phyloP scores from a whole-genome alignment of 192 early-diverging fungal species.

The Coemansia sp. region DNA sequence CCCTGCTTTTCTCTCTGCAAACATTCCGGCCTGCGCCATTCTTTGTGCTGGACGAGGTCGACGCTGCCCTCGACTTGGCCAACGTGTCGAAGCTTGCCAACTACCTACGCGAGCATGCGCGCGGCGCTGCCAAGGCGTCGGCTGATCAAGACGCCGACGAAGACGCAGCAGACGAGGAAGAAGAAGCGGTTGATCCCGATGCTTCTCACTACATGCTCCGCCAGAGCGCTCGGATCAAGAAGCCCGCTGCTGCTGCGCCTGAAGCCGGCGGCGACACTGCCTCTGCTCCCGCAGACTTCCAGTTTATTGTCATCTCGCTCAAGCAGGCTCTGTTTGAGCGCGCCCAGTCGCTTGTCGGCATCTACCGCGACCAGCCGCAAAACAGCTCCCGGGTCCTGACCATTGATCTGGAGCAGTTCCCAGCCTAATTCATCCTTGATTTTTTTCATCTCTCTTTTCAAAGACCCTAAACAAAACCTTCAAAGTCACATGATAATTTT shows the following conservation, averaged over 20 bases:
- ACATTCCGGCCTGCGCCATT: conserved; percentile 95
- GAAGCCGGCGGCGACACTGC: conserved; percentile 2
- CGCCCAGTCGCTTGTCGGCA: conserved; percentile 91
- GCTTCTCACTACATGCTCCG: conserved; percentile 42
- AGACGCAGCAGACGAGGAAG: conserved; percentile 5
- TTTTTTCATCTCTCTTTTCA: background rate
- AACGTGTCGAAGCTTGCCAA: conserved; percentile 92
- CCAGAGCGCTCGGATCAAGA: conserved; percentile 31
- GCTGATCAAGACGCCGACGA: conserved; percentile 17
- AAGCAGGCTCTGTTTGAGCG: conserved; percentile 94
- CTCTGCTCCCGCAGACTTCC: conserved; percentile 58
- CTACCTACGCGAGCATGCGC: conserved; percentile 78
- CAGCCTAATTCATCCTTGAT: conserved; percentile 8
- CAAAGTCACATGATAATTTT: background rate
- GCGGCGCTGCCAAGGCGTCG: conserved; percentile 9
- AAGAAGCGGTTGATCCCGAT: conserved; percentile 4
- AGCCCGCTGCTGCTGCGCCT: conserved; percentile 5
- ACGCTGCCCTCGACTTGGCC: conserved; percentile 95
- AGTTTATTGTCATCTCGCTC: conserved; percentile 98
- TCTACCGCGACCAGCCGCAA: conserved; percentile 85
- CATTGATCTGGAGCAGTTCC: conserved; percentile 58
- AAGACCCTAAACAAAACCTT: background rate
- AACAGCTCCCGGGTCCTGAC: conserved; percentile 87
- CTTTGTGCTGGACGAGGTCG: conserved; percentile 99
- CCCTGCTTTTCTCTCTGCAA: conserved; percentile 96